A percentile compares a stretch with the other conserved stretches of the same genome.
phyloP scores from a whole-genome alignment of 495 filamentous ascomycete genomes.

The Pseudotulostoma volvatum region DNA sequence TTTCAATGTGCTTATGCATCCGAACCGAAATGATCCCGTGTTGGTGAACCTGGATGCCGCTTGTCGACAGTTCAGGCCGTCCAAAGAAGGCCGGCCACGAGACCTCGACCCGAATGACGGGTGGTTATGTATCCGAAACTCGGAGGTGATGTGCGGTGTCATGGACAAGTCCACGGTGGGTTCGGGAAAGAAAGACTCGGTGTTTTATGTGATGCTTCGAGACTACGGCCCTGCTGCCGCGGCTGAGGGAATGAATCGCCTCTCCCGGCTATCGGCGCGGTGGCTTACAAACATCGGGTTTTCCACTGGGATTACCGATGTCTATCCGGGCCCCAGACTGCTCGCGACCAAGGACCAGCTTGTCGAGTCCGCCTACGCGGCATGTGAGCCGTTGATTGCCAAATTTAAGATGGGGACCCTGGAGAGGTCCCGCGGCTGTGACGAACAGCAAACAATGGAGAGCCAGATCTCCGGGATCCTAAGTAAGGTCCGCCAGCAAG shows the following conservation, averaged over 20 bases:
- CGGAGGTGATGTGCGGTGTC: conserved; percentile 92
- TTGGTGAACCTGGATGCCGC: conserved; percentile 86
- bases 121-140: conserved; percentile 85
- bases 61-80: conserved; percentile 59
- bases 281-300: conserved; percentile 84
- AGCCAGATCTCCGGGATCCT: conserved; percentile 81
- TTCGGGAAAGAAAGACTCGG: conserved; percentile 89
- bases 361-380: conserved; percentile 59
- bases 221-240: conserved; percentile 86
- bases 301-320: conserved; percentile 89
- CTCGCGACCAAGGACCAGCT: conserved; percentile 53
- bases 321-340: conserved; percentile 60
- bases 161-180: conserved; percentile 97
- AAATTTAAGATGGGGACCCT: conserved; percentile 62
- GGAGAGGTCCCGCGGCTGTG: conserved; percentile 71
- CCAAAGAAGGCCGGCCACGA: conserved; percentile 30
- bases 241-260: conserved; percentile 80
- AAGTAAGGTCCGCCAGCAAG: conserved; percentile 73
- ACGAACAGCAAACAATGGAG: conserved; percentile 83
- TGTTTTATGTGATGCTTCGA: conserved; percentile 91
- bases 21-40: conserved; percentile 63
- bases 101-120: conserved; percentile 76
- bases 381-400: conserved; percentile 74
- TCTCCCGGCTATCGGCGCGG: conserved; percentile 79
- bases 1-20: conserved; percentile 88